Conservation (phyloP, 176 grass and related monocot species). For the Neostapfia colusana region DNA sequence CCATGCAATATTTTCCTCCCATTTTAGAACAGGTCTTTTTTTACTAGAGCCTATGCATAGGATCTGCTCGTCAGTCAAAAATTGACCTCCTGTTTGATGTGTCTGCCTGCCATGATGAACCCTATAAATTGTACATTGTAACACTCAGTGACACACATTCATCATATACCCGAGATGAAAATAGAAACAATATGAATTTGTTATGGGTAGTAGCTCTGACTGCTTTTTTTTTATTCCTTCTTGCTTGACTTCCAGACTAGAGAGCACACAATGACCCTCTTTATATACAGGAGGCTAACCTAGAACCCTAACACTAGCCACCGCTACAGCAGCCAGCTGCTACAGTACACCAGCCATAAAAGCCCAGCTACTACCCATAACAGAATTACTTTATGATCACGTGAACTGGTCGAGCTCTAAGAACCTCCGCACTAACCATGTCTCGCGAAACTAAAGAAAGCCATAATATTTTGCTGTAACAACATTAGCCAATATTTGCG, state of each 20-base stretch:
- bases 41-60: slow-evolving; percentile 92
- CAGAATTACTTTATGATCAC: slow-evolving; percentile 3
- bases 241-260: too few relatives aligned
- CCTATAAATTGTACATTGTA: slow-evolving; percentile 40
- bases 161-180: slow-evolving; percentile 16
- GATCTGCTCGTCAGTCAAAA: slow-evolving; percentile 71
- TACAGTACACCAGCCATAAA: too few relatives aligned
- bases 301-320: too few relatives aligned
- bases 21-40: slow-evolving; percentile 96
- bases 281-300: too few relatives aligned
- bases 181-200: too few relatives aligned
- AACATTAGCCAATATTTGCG: slow-evolving; percentile 3
- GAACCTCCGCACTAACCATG: background rate
- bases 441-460: slow-evolving; percentile 31
- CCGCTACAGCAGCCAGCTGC: too few relatives aligned
- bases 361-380: too few relatives aligned
- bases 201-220: too few relatives aligned
- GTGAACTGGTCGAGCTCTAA: background rate
- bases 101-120: slow-evolving; percentile 85
- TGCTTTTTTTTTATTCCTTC: too few relatives aligned
- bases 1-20: slow-evolving; percentile 93
- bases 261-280: too few relatives aligned
- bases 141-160: slow-evolving; percentile 6
- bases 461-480: slow-evolving; percentile 15
- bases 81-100: slow-evolving; percentile 60